Conservation (phyloP, 2,329 filamentous ascomycete species). For the Fusarium setosum region DNA sequence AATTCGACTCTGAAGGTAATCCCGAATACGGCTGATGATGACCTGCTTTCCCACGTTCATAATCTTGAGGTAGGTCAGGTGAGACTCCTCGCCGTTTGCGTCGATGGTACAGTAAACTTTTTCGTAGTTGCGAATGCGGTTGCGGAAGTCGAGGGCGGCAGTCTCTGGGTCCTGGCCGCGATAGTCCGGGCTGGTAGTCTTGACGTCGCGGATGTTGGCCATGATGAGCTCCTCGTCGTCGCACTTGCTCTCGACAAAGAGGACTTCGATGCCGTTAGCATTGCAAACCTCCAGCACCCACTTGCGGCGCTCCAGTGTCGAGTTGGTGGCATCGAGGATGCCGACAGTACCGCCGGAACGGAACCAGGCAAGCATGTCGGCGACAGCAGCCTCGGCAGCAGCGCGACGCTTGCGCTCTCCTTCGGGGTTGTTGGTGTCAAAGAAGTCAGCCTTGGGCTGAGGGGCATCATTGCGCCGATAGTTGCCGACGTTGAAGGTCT, state of each 20-base stretch:
- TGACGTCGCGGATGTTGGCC: constrained; percentile 97
- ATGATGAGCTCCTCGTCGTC: constrained; percentile 97
- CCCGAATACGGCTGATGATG: constrained; percentile 97
- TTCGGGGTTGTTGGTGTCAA: constrained; percentile 89
- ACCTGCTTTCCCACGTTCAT: constrained; percentile 96
- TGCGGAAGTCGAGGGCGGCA: constrained; percentile 90
- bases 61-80: constrained; percentile 95
- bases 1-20: constrained; percentile 95
- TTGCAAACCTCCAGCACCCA: constrained; percentile 90
- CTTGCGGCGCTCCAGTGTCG: constrained; percentile 86
- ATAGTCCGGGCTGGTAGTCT: constrained; percentile 96
- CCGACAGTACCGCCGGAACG: constrained; percentile 83
- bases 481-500: constrained; percentile 97
- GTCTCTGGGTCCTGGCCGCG: constrained; percentile 91
- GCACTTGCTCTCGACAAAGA: constrained; percentile 97
- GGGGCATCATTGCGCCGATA: constrained; percentile 92
- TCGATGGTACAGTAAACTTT: constrained; percentile 96
- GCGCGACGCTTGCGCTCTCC: constrained; percentile 89
- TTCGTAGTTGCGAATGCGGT: constrained; percentile 96
- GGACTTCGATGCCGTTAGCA: constrained; percentile 82
- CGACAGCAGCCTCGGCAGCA: constrained; percentile 90
- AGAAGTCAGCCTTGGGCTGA: constrained; percentile 93
- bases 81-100: constrained; percentile 79
- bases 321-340: constrained; percentile 97
- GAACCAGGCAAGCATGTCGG: constrained; percentile 97